A percentile compares a stretch with the other conserved stretches of the same genome.
Evolutionary conservation across 768 basidiomycete species (phyloP).

Genomic region (Paxillus ammoniavirescens): DNA sequence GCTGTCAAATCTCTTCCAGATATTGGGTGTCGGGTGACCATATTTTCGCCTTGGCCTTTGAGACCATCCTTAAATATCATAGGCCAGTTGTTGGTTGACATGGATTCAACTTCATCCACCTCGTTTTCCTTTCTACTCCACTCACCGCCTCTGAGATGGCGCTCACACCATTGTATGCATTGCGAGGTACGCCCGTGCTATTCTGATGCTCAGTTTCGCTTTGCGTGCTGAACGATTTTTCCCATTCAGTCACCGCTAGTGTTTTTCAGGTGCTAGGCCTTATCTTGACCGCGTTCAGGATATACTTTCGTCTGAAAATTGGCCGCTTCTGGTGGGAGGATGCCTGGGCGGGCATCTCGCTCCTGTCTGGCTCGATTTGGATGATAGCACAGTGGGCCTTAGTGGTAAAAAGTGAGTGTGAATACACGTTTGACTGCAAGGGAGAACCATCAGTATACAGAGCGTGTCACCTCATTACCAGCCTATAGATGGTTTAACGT

Average conservation of each 20-base stretch:
- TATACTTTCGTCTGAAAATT: conserved; percentile 7
- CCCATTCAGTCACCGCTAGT: background rate
- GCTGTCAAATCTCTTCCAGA: conserved; percentile 2
- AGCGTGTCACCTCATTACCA: background rate
- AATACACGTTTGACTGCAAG: background rate
- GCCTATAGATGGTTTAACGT: background rate
- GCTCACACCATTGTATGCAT: background rate
- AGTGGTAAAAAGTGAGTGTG: background rate
- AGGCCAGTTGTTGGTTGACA: background rate
- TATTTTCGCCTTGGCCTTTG: background rate
- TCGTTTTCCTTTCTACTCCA: background rate
- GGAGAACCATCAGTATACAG: background rate
- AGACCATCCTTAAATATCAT: too few species aligned
- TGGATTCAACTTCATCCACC: background rate
- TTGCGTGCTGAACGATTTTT: background rate
- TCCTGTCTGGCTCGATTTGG: background rate
- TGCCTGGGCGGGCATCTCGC: conserved; percentile 4
- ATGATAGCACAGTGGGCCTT: conserved; percentile 1
- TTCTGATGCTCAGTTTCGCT: background rate
- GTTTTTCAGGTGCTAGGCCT: conserved; percentile 1
- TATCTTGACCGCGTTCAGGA: conserved; percentile 1
- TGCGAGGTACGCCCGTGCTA: conserved; percentile 3
- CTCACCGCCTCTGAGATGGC: background rate
- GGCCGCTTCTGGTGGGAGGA: conserved; percentile 16
- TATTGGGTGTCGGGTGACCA: background rate